These are phyloP conservation scores for Fusarium coffeatum DNA, from an alignment of 2,329 filamentous ascomycete genomes.

Conservation along the genomic window DNA sequence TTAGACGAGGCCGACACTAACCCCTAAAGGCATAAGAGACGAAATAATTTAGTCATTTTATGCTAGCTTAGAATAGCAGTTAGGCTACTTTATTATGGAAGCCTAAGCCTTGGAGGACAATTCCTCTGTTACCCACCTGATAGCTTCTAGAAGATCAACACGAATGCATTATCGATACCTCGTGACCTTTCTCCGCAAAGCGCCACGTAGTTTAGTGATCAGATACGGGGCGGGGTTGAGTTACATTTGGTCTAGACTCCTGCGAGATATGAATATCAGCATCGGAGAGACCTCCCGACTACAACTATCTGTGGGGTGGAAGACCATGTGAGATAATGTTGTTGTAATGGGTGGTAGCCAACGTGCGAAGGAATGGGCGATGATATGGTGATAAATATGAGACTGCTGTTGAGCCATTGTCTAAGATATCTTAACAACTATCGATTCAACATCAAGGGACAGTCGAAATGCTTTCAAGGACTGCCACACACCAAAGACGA, in stretches of 20 bases:
- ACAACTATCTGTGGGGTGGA: not conserved
- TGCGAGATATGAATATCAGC: slow-evolving; percentile 12
- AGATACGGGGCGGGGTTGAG: not conserved
- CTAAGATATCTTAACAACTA: accelerated
- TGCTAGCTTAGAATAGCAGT: too few species aligned
- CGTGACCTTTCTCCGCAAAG: slow-evolving; percentile 29
- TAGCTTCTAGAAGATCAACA: slow-evolving; percentile 17
- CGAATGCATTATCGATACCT: slow-evolving; percentile 21
- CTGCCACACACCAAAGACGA: not conserved
- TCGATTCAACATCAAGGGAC: not conserved
- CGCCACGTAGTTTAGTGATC: slow-evolving; percentile 7
- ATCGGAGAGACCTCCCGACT: slow-evolving; percentile 17
- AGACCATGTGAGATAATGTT: not conserved
- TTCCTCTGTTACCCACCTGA: too few species aligned
- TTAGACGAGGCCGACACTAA: slow-evolving; percentile 3
- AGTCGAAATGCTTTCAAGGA: slow-evolving; percentile 11
- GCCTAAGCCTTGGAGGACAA: too few species aligned
- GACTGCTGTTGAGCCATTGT: too few species aligned
- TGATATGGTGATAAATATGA: not conserved
- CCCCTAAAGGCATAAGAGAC: not conserved
- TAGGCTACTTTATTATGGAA: too few species aligned
- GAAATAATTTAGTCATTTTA: too few species aligned
- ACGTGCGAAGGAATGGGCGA: not conserved
- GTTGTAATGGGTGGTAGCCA: not conserved
- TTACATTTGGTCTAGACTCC: not conserved